Conservation (phyloP, 371 early-diverging fungal genomes). For the Mucor circinelloides region DNA sequence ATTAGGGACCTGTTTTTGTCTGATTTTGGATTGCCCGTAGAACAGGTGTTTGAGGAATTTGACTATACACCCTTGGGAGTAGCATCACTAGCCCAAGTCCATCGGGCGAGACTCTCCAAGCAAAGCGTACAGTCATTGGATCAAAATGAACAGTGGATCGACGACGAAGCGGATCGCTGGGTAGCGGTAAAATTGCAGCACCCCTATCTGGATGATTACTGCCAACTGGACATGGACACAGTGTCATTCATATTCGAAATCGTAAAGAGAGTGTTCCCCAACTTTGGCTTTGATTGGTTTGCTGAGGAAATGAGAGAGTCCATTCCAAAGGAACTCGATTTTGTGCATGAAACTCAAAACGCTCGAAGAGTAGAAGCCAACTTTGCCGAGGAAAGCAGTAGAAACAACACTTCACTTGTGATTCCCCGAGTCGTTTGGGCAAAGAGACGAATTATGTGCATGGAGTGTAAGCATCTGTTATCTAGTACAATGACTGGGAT, state of each 20-base stretch:
- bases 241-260: conserved; percentile 64
- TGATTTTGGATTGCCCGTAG: conserved; percentile 69
- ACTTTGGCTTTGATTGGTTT: conserved; percentile 91
- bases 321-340: conserved; percentile 89
- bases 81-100: conserved; percentile 88
- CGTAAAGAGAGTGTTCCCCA: conserved; percentile 75
- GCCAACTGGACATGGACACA: conserved; percentile 80
- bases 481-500: neutral
- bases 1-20: conserved; percentile 67
- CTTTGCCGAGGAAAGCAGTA: conserved; percentile 48
- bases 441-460: conserved; percentile 64
- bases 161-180: conserved; percentile 33
- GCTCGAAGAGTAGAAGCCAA: conserved; percentile 62
- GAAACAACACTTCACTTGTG: conserved; percentile 44
- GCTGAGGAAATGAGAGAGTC: conserved; percentile 85
- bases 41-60: conserved; percentile 69
- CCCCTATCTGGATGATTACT: conserved; percentile 73
- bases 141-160: conserved; percentile 26
- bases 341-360: conserved; percentile 78
- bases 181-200: conserved; percentile 96
- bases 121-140: conserved; percentile 35
- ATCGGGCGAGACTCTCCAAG: conserved; percentile 63
- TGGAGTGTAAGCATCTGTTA: conserved; percentile 67
- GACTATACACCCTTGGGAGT: conserved; percentile 81
- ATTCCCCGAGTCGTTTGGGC: conserved; percentile 76